These are phyloP conservation scores for Colletotrichum sp. DNA, from an alignment of 2,329 filamentous ascomycete genomes.

Conservation along the genomic window DNA sequence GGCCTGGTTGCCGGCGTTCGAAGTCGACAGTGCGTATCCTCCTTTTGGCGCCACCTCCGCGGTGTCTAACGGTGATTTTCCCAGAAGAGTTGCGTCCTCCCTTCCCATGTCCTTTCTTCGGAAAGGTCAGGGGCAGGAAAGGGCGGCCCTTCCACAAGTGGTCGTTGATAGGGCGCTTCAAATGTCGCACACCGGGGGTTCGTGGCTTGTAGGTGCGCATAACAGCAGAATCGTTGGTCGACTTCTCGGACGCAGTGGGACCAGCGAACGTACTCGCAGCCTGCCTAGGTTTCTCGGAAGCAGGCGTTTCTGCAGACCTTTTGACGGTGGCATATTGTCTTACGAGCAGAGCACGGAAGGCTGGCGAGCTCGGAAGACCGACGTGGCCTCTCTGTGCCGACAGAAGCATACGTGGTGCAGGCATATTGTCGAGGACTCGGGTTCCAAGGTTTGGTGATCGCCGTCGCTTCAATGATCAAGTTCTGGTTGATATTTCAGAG, in stretches of 20 bases:
- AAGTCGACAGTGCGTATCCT: slow-evolving; percentile 95
- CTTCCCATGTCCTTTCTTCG: slow-evolving; percentile 91
- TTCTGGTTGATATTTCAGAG: background rate
- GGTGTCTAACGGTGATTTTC: slow-evolving; percentile 85
- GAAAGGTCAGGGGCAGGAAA: slow-evolving; percentile 80
- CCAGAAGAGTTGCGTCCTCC: slow-evolving; percentile 92
- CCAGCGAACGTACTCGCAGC: slow-evolving; percentile 21
- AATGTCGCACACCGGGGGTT: slow-evolving; percentile 90
- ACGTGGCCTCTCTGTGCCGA: background rate
- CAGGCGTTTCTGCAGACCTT: background rate
- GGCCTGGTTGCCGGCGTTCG: slow-evolving; percentile 75
- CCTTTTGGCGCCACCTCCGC: slow-evolving; percentile 89
- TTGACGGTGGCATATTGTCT: slow-evolving; percentile 13
- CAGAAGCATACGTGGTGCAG: background rate
- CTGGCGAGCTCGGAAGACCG: background rate
- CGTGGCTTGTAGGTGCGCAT: slow-evolving; percentile 91
- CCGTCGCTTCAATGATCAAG: background rate
- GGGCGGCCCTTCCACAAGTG: slow-evolving; percentile 96
- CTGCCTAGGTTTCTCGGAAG: slow-evolving; percentile 21
- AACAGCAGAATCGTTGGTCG: slow-evolving; percentile 40
- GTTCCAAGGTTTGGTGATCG: background rate
- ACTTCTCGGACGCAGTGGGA: slow-evolving; percentile 28
- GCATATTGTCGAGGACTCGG: background rate
- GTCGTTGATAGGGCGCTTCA: slow-evolving; percentile 91
- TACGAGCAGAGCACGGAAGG: background rate